Evolutionary conservation across 1,139 yeast species (phyloP), one percentile per base, ranked within the genome.

Genomic region (Pichia sp.): DNA sequence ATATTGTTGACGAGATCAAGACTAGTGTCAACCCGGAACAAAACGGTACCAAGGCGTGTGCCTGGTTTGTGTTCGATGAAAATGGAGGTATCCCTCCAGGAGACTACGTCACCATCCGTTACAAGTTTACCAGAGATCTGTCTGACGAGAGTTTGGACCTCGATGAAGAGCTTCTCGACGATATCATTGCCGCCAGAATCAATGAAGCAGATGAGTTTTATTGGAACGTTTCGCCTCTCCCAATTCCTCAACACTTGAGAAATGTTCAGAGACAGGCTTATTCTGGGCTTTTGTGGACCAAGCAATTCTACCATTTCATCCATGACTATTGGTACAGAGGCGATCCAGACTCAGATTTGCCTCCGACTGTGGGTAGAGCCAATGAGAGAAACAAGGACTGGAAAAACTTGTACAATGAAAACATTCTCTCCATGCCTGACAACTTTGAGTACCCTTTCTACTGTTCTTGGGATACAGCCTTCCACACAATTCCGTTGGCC

Each of bases 391-490:
- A 90, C 70, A 81, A 82, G 64, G 90, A 88, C 55, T 92, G 98
- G 98, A 84, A 82, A 62, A 96, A 92, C 70, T 75, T 92, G 70
- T 90, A 90, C 71, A 86, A 89, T 64, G 95, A 90, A 68, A 97
- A 92, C 69, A 81, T 92, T 53, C 76, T 92, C 63, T 88, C 96
- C 1, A 79, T 92, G 75, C 98, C 98, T 3, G 98, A 92, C 68
- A 92, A 90, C 70, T 92, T 97, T 92, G 98, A 92, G 70, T 92
- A 92, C 70, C 97, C 97, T 4, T 92, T 92, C 69, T 92, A 92
- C 70, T 97, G 97, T 10, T 95, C 97, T 5, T 92, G 98, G 98
- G 98, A 92, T 70, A 87, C 96, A 2, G 96, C 97, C 0, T 92
- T 92, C 81, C 98, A 92, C 71, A 89, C 97, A 67, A 82, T 92